Conservation (phyloP, 2,329 filamentous ascomycete species). For the Pyrenophora tritici-repentis region DNA sequence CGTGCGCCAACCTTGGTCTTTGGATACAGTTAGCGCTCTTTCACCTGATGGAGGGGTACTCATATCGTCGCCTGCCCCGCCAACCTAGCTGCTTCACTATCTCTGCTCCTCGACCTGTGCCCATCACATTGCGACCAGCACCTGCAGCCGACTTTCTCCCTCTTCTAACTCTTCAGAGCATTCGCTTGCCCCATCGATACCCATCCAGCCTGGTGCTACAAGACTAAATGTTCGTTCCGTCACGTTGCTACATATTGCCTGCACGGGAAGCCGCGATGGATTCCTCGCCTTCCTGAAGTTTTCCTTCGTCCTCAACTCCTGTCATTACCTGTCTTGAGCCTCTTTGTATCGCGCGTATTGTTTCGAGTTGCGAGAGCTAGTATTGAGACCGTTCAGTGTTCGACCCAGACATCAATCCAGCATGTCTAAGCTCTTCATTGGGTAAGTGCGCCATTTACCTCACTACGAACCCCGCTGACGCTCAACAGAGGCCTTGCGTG, state of each 20-base stretch:
- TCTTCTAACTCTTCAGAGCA: constrained; percentile 22
- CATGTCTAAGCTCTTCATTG: constrained; percentile 96
- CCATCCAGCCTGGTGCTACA: constrained; percentile 33
- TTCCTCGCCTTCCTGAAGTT: constrained; percentile 28
- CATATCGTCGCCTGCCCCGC: constrained; percentile 39
- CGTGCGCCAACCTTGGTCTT: constrained; percentile 23
- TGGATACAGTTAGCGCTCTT: constrained; percentile 36
- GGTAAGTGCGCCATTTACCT: constrained; percentile 62
- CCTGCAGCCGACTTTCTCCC: constrained; percentile 20
- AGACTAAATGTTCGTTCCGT: constrained; percentile 49
- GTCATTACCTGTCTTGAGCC: constrained; percentile 28
- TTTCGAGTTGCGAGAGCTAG: constrained; percentile 38
- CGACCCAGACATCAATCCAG: constrained; percentile 38
- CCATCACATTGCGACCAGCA: constrained; percentile 18
- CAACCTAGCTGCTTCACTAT: constrained; percentile 34
- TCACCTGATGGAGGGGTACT: constrained; percentile 35
- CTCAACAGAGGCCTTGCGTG: constrained; percentile 86
- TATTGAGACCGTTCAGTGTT: constrained; percentile 50
- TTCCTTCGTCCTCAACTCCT: constrained; percentile 26
- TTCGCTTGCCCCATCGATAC: constrained; percentile 32
- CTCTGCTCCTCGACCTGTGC: constrained; percentile 24
- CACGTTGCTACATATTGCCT: constrained; percentile 42
- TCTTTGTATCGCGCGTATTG: constrained; percentile 36
- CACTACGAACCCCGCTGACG: constrained; percentile 12
- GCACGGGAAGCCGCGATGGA: constrained; percentile 38